These are phyloP conservation scores for Colletotrichum graminicola DNA, from an alignment of 2,329 filamentous ascomycete genomes.

Conservation along the genomic window DNA sequence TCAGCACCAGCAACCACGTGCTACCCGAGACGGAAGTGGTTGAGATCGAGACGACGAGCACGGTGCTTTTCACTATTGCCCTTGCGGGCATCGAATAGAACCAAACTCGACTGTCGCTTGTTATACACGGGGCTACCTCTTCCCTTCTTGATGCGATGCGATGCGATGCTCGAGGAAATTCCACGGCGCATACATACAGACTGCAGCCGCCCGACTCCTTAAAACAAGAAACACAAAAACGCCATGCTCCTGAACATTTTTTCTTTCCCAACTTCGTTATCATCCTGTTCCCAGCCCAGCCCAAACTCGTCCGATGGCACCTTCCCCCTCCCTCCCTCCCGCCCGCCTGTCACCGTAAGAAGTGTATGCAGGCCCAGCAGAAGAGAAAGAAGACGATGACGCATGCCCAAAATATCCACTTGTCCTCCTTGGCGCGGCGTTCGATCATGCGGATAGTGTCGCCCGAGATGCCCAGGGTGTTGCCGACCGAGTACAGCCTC, in stretches of 20 bases:
- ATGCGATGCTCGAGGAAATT: slow-evolving; percentile 16
- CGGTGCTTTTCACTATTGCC: slow-evolving; percentile 82
- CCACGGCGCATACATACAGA: slow-evolving; percentile 10
- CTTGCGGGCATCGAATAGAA: slow-evolving; percentile 52
- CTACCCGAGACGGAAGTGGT: slow-evolving; percentile 69
- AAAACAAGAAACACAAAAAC: background rate
- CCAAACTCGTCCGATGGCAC: background rate
- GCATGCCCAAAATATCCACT: slow-evolving; percentile 96
- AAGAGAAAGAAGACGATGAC: slow-evolving; percentile 90
- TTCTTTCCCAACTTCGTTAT: slow-evolving; percentile 1
- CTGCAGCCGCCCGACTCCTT: slow-evolving; percentile 18
- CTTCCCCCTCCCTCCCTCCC: background rate
- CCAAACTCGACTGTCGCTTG: slow-evolving; percentile 33
- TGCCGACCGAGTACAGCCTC: slow-evolving; percentile 90
- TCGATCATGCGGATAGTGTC: slow-evolving; percentile 99
- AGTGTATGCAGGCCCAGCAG: slow-evolving; percentile 92
- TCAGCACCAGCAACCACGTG: slow-evolving; percentile 88
- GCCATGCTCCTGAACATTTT: slow-evolving; percentile 28
- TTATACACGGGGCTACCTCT: slow-evolving; percentile 19
- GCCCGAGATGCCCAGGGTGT: slow-evolving; percentile 91
- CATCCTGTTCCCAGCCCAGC: background rate
- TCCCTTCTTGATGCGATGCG: background rate
- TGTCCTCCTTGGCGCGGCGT: slow-evolving; percentile 90
- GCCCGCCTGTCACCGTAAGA: slow-evolving; percentile 72
- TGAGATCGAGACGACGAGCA: slow-evolving; percentile 70